These are phyloP conservation scores for Perilla frutescens DNA, from an alignment of 257 asterid genomes.

Conservation along the genomic window DNA sequence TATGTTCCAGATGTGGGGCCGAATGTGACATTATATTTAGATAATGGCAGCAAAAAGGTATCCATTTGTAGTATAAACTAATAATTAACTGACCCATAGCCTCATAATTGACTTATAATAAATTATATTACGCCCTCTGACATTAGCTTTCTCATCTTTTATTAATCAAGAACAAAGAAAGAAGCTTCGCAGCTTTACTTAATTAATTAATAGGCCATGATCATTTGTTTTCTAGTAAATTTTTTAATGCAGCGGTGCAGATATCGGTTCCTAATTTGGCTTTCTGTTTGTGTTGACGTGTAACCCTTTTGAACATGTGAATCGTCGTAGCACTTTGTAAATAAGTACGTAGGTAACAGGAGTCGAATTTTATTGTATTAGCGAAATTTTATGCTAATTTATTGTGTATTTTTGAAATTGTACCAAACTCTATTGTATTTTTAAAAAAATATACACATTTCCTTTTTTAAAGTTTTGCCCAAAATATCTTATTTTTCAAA, in stretches of 20 bases:
- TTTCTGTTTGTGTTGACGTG: not conserved
- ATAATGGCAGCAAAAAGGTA: not conserved
- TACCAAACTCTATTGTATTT: too few relatives aligned
- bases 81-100: conserved; percentile 14
- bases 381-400: too few relatives aligned
- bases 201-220: not conserved
- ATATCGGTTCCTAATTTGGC: not conserved
- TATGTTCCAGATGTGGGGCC: conserved; percentile 24
- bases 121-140: conserved; percentile 25
- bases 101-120: conserved; percentile 32
- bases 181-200: not conserved
- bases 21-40: not conserved
- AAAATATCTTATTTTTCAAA: too few relatives aligned
- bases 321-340: not conserved
- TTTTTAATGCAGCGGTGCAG: not conserved
- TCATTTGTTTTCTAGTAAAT: not conserved
- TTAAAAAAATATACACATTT: too few relatives aligned
- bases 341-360: too few relatives aligned
- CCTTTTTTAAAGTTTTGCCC: too few relatives aligned
- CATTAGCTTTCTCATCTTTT: conserved; percentile 27
- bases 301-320: not conserved
- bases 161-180: not conserved
- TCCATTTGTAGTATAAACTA: not conserved
- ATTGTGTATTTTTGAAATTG: too few relatives aligned
- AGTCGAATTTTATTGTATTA: too few relatives aligned